Evolutionary conservation across 129 eudicot species (phyloP).

Genomic region (carrot (Daucus carota)): DNA sequence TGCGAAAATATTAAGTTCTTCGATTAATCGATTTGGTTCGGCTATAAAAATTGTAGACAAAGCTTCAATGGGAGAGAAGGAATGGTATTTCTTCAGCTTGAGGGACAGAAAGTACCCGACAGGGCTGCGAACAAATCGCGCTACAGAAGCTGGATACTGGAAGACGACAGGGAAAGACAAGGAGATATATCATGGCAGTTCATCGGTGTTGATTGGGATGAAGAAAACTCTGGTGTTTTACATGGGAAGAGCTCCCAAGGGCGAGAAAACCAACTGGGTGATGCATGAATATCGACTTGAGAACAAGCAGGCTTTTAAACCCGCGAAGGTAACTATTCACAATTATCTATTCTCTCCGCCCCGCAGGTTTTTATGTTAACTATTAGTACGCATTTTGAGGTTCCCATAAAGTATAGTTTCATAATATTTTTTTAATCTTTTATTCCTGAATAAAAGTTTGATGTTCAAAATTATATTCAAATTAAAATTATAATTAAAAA

Average conservation of each 20-base stretch:
- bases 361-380: no score
- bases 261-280: slow-evolving; percentile 96
- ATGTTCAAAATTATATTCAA: no score
- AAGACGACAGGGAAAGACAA: slow-evolving; percentile 95
- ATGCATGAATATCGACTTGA: slow-evolving; percentile 94
- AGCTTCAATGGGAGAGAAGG: slow-evolving; percentile 98
- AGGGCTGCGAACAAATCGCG: slow-evolving; percentile 84
- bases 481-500: no score
- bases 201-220: slow-evolving; percentile 64
- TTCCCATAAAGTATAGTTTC: no score
- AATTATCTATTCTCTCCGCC: no score
- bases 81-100: slow-evolving; percentile 91
- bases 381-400: no score
- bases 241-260: slow-evolving; percentile 90
- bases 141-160: slow-evolving; percentile 95
- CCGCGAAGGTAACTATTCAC: slow-evolving; percentile 56
- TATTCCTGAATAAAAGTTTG: no score
- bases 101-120: slow-evolving; percentile 89
- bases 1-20: no score
- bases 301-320: slow-evolving; percentile 47
- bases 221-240: slow-evolving; percentile 94
- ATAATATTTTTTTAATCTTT: no score
- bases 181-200: slow-evolving; percentile 62
- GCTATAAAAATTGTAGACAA: slow-evolving; percentile 39
- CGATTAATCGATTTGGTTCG: neutral